Base-by-base conservation (phyloP, 1,284 basidiomycete species). In the Exsudoporus floridanus region DNA sequence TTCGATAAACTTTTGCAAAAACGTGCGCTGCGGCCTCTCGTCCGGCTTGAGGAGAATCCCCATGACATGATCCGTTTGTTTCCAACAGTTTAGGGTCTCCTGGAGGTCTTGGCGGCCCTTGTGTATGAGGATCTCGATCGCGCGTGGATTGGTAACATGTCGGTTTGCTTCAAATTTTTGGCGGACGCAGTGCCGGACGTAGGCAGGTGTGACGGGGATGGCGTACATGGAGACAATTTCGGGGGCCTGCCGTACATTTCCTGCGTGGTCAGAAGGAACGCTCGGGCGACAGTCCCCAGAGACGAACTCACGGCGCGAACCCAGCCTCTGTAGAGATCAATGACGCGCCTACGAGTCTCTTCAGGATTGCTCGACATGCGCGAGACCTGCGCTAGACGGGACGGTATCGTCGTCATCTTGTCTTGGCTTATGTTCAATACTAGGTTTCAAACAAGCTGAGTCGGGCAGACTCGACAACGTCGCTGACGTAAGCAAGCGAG, bases 21-120 rank as follows among this genome's bases (percentile, higher is more conserved):
- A 94, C 18, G 85, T 82, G 61, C 80, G 79, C 60, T 76, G 75
- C 7, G 81, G 80, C 54, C 80, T 73, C 43, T 76, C 72, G 44
- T 76, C 73, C 4, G 71, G 68, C 54, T 79, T 70, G 55, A 90
- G 71, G 44, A 90, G 65, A 33, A 88, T 79, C 7, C 86, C 88
- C 67, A 85, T 71, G 23, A 92, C 74, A 66, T 91, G 89, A 56
- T 90, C 86, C 37, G 77, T 76, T 76, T 92, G 89, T 71, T 95
- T 95, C 94, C 94, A 98, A 61, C 81, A 82, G 70, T 98, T 98
- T 79, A 97, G 81, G 43, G 90, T 89, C 79, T 95, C 97, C 77
- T 99, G 97, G 69, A 86, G 94, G 64, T 98, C 94, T 73, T 87
- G 87, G 58, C 86, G 78, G 56, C 83, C 83, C 80, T 98, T 98